A percentile compares a stretch with the other conserved stretches of the same genome.
Evolutionary conservation across 331 rosid genomes (phyloP).

Genomic region (Telfairia occidentalis): DNA sequence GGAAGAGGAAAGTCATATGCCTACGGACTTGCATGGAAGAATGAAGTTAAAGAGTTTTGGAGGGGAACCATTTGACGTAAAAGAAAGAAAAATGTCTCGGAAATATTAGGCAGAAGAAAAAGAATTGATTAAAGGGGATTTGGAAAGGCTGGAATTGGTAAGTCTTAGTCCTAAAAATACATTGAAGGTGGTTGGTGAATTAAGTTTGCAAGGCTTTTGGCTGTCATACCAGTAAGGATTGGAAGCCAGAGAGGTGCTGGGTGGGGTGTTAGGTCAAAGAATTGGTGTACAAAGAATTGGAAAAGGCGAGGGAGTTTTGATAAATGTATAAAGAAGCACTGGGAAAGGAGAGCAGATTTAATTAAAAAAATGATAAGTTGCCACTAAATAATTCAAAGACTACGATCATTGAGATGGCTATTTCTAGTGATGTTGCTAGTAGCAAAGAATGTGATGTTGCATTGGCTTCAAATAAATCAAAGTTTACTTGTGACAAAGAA

Average conservation of each 20-base stretch:
- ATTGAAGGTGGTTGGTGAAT: background rate
- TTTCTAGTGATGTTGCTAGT: background rate
- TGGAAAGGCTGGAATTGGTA: background rate
- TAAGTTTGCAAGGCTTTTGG: background rate
- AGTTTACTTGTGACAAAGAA: background rate
- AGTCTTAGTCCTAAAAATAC: background rate
- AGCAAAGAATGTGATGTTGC: background rate
- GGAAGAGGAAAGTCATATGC: background rate
- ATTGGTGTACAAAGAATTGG: background rate
- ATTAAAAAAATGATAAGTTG: background rate
- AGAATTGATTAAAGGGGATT: background rate
- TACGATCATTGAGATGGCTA: background rate
- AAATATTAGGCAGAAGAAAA: background rate
- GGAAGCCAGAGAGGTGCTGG: background rate
- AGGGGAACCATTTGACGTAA: background rate
- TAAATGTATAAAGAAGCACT: background rate
- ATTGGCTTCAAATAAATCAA: background rate
- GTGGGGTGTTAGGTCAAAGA: background rate
- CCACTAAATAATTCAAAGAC: background rate
- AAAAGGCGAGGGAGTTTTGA: background rate
- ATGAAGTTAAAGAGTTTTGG: background rate
- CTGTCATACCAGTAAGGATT: background rate
- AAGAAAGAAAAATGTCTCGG: background rate
- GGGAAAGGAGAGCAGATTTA: background rate
- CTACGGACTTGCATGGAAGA: background rate